phyloP scores from a whole-genome alignment of 2,329 filamentous ascomycete species.

The Balansia obtecta region DNA sequence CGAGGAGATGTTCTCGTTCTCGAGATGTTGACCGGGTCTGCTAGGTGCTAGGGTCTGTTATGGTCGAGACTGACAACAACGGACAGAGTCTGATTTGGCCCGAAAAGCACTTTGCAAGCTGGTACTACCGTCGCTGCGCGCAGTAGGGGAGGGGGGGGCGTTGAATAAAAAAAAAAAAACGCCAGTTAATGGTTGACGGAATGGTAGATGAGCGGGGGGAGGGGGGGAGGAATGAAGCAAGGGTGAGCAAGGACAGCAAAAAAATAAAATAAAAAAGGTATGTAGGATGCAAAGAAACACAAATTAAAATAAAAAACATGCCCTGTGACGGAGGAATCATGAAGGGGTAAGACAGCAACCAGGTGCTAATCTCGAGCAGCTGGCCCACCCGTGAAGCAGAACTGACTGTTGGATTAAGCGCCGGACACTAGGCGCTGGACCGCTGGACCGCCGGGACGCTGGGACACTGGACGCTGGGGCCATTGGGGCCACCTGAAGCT shows the following conservation, averaged over 20 bases:
- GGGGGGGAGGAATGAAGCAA: too few relatives aligned
- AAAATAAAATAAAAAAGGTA: too few relatives aligned
- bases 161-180: background rate
- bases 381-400: too few relatives aligned
- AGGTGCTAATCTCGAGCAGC: background rate
- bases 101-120: background rate
- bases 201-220: background rate
- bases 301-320: background rate
- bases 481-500: too few relatives aligned
- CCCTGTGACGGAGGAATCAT: background rate
- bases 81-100: background rate
- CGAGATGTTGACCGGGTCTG: too few relatives aligned
- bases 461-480: too few relatives aligned
- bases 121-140: background rate
- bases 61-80: background rate
- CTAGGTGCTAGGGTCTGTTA: background rate
- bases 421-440: too few relatives aligned
- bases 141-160: background rate
- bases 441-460: too few relatives aligned
- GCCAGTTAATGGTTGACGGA: background rate
- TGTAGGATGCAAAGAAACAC: background rate
- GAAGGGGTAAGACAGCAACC: background rate
- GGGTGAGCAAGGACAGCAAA: too few relatives aligned
- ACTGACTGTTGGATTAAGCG: too few relatives aligned
- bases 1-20: background rate